These are phyloP conservation scores for Metschnikowia arizonensis DNA, from an alignment of 805 yeast species.

Conservation along the genomic window DNA sequence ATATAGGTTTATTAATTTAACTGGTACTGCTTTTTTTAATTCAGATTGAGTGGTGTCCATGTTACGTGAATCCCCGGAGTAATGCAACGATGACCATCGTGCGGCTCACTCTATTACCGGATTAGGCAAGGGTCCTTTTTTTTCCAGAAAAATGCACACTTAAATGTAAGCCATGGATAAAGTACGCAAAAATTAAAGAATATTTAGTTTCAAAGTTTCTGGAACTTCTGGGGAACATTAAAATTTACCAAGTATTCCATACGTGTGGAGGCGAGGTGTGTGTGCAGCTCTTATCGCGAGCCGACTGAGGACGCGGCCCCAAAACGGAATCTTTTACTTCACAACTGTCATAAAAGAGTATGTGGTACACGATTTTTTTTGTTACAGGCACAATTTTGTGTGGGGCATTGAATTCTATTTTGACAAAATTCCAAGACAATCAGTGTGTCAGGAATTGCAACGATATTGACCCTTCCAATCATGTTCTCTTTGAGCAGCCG, in stretches of 20 bases:
- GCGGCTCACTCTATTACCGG: conserved; percentile 17
- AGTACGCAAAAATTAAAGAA: no score
- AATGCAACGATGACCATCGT: conserved; percentile 21
- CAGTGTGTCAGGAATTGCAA: conserved; percentile 61
- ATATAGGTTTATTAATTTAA: no score
- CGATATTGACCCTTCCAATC: conserved; percentile 39
- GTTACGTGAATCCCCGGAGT: background rate
- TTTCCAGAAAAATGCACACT: background rate
- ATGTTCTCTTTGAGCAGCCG: conserved; percentile 64
- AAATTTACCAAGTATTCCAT: background rate
- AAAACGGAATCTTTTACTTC: background rate
- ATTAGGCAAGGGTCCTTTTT: conserved; percentile 1
- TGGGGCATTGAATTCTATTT: conserved; percentile 69
- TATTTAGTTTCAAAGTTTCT: no score
- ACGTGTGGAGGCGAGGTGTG: background rate
- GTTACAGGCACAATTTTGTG: conserved; percentile 55
- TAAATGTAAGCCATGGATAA: background rate
- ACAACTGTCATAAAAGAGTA: background rate
- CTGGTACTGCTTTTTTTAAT: background rate
- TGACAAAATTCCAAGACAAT: conserved; percentile 72
- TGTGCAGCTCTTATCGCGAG: conserved; percentile 4
- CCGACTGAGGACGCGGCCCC: conserved; percentile 5
- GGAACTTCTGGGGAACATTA: background rate
- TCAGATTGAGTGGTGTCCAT: background rate
- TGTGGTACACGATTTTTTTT: conserved; percentile 16